Evolutionary conservation across 495 filamentous ascomycete genomes (phyloP), one percentile per base, ranked within the genome.

Genomic region (Trichocladium uniseriatum): DNA sequence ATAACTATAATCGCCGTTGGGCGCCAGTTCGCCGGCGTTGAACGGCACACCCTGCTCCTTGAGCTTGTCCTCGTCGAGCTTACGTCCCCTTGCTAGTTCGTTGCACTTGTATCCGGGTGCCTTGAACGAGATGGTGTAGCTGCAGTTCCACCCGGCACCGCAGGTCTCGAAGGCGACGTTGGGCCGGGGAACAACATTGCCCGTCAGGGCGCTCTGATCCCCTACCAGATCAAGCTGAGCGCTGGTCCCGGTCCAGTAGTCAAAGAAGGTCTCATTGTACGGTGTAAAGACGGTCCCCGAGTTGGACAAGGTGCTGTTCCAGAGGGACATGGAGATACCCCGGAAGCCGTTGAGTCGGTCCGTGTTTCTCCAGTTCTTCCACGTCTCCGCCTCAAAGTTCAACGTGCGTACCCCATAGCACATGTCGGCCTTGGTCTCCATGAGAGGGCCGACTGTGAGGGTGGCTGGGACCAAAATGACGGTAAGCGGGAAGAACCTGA

Each of bases 111-210:
- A 64, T 0, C 56, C 59, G 1, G 61, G 56, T 3, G 48, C 61
- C 5, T 39, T 37, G 28, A 62, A 64, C 0, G 46, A 36, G 18
- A 64, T 51, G 32, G 46, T 55, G 36, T 64, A 64, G n/a, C 43
- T 56, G 54, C 61, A 64, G 36, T 64, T 60, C 61, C 61, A 64
- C 1, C 61, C 59, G 2, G 24, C 36, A 11, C 61, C 61, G 37
- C 61, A 64, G 2, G 48, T 58, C 19, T 64, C 59, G 28, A 53
- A n/a, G 2, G 54, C 48, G 7, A 49, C 54, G 22, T 58, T 51
- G 1, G 42, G 47, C 14, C 56, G 39, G 2, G 56, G 44, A 16
- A 64, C 47, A 1, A 57, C 56, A 6, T 37, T 37, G n/a, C 29
- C 41, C 1, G 48, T 38, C 14, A 54, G 49, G 1, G 55, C 47